A percentile compares a stretch with the other conserved stretches of the same genome.
Evolutionary conservation across 106 monocot genomes (phyloP).

Genomic region (Dendrobium officinale): DNA sequence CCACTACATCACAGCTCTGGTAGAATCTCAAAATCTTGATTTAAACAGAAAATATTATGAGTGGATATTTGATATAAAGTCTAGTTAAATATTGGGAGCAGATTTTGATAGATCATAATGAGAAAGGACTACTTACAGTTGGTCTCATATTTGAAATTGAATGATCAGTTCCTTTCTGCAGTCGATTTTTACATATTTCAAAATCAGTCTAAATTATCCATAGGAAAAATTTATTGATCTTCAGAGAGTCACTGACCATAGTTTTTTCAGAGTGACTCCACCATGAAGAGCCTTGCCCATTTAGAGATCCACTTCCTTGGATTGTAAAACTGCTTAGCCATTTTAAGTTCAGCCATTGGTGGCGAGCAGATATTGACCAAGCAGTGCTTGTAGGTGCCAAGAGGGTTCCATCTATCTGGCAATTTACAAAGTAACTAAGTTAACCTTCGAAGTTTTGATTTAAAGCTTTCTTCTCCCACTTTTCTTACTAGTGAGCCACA

Average conservation of each 20-base stretch:
- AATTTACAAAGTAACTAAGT: background rate
- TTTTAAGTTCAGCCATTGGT: slow-evolving; percentile 60
- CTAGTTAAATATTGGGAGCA: background rate
- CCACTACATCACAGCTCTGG: slow-evolving; percentile 26
- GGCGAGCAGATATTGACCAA: slow-evolving; percentile 19
- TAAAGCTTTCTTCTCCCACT: too few species aligned
- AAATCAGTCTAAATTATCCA: too few species aligned
- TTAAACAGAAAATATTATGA: background rate
- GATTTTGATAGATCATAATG: background rate
- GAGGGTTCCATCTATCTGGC: slow-evolving; percentile 49
- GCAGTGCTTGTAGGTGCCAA: slow-evolving; percentile 26
- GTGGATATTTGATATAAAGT: background rate
- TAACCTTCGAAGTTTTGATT: too few species aligned
- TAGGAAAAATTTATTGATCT: background rate
- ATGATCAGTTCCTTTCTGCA: slow-evolving; percentile 13
- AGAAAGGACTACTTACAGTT: background rate
- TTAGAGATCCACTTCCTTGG: slow-evolving; percentile 40
- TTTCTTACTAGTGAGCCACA: background rate
- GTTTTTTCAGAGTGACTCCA: slow-evolving; percentile 5
- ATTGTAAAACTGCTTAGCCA: slow-evolving; percentile 35
- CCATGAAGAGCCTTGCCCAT: slow-evolving; percentile 36
- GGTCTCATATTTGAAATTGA: slow-evolving; percentile 17
- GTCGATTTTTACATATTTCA: background rate
- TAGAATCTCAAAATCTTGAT: slow-evolving; percentile 43
- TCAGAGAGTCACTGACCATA: too few species aligned